Evolutionary conservation across 495 filamentous ascomycete species (phyloP).

Genomic region (Podospora pseudopauciseta): DNA sequence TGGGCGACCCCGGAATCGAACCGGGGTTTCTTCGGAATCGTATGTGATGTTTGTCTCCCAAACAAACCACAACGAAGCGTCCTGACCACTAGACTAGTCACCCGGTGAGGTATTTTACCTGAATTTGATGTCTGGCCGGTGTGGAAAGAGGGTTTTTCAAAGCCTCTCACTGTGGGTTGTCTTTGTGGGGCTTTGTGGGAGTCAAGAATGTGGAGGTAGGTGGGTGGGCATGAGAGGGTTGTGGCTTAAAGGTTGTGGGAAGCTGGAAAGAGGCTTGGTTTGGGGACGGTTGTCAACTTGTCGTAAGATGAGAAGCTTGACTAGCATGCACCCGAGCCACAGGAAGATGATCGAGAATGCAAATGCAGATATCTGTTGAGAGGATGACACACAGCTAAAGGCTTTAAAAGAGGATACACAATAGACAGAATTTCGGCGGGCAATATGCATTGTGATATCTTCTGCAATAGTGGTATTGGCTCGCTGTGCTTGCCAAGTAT

Average conservation of each 20-base stretch:
- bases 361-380: not conserved
- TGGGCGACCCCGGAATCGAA: conserved; percentile 27
- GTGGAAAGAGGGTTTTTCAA: not conserved
- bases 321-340: too few relatives aligned
- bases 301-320: not conserved
- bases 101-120: conserved; percentile 1
- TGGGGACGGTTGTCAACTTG: not conserved
- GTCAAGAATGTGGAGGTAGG: not conserved
- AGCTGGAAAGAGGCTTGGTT: not conserved
- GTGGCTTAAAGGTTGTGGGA: not conserved
- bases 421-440: not conserved
- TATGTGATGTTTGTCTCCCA: not conserved
- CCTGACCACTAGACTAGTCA: conserved; percentile 12
- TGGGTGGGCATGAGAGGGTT: not conserved
- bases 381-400: not conserved
- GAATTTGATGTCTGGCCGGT: not conserved
- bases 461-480: not conserved
- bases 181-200: not conserved
- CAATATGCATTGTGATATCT: not conserved
- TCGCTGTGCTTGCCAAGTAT: not conserved
- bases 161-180: not conserved
- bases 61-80: conserved; percentile 8
- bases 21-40: conserved; percentile 25
- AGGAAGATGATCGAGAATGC: not conserved
- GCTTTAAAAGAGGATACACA: too few relatives aligned